Percentiles rank a stretch among this genome's conserved stretches.
Evolutionary conservation across 257 asterid species (phyloP).

Genomic region (Gynochthodes officinalis): DNA sequence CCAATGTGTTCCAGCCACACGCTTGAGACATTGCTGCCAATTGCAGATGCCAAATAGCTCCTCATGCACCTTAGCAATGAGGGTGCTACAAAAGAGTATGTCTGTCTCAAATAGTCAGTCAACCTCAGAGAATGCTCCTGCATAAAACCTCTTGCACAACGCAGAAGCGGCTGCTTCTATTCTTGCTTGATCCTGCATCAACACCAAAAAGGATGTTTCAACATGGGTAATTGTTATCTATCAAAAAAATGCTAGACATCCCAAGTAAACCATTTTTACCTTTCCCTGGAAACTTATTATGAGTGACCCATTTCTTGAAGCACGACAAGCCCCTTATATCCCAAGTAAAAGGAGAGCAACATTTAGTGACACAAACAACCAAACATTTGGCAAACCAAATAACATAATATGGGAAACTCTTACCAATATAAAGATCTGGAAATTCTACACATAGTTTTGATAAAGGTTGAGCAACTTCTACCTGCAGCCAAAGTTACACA

Average conservation of each 20-base stretch:
- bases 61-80: neutral
- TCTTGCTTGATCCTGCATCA: constrained; percentile 57
- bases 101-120: constrained; percentile 15
- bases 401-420: constrained; percentile 11
- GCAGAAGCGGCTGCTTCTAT: constrained; percentile 54
- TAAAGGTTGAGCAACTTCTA: constrained; percentile 71
- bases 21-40: neutral
- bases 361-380: constrained; percentile 4
- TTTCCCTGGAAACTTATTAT: constrained; percentile 59
- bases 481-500: constrained; percentile 35
- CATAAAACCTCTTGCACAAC: constrained; percentile 42
- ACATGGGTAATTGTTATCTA: neutral
- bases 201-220: constrained; percentile 11
- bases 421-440: constrained; percentile 75
- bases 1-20: neutral
- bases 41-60: neutral
- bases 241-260: constrained; percentile 1
- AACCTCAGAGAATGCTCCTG: constrained; percentile 41
- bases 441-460: constrained; percentile 51
- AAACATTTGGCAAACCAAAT: neutral
- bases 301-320: constrained; percentile 62
- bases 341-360: constrained; percentile 14
- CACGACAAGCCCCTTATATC: constrained; percentile 57
- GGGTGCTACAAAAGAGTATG: neutral
- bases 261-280: constrained; percentile 30